Percentiles rank a stretch among this genome's conserved stretches.
These are phyloP conservation scores for Candida sojae DNA, from an alignment of 1,139 yeast genomes.

Conservation along the genomic window DNA sequence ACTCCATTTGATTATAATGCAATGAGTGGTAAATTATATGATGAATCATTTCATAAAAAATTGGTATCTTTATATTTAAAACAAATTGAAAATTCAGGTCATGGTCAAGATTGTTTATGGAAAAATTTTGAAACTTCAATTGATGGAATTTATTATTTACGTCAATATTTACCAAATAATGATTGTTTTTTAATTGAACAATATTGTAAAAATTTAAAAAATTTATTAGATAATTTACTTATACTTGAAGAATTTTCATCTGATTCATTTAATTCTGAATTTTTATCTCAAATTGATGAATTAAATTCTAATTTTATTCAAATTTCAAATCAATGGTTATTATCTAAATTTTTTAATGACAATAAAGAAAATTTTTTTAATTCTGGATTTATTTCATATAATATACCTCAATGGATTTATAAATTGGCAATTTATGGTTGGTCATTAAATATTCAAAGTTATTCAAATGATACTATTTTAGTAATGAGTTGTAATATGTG, in stretches of 20 bases:
- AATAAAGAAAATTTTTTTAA: constrained; percentile 35
- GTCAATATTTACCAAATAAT: constrained; percentile 36
- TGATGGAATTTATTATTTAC: constrained; percentile 36
- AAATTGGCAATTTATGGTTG: constrained; percentile 38
- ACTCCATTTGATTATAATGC: constrained; percentile 9
- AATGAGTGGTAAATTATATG: constrained; percentile 5
- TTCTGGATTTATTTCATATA: constrained; percentile 16
- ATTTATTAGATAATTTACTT: constrained; percentile 28
- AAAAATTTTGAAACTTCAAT: constrained; percentile 36
- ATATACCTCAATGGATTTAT: constrained; percentile 35
- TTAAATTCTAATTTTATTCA: constrained; percentile 17
- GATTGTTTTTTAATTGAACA: constrained; percentile 27
- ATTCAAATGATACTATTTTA: constrained; percentile 27
- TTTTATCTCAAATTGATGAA: constrained; percentile 7
- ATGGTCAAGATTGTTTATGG: constrained; percentile 39
- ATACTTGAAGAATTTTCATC: constrained; percentile 17
- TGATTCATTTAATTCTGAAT: constrained; percentile 13
- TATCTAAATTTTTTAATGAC: constrained; percentile 28
- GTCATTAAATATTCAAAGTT: constrained; percentile 35
- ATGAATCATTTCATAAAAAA: constrained; percentile 22
- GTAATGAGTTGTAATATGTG: constrained; percentile 39
- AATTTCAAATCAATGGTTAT: constrained; percentile 34
- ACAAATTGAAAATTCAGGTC: constrained; percentile 28
- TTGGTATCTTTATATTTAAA: constrained; percentile 26
- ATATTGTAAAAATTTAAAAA: constrained; percentile 30